Evolutionary conservation across 2,329 filamentous ascomycete genomes (phyloP), one percentile per base, ranked within the genome.

Genomic region (Clonostachys sp.): DNA sequence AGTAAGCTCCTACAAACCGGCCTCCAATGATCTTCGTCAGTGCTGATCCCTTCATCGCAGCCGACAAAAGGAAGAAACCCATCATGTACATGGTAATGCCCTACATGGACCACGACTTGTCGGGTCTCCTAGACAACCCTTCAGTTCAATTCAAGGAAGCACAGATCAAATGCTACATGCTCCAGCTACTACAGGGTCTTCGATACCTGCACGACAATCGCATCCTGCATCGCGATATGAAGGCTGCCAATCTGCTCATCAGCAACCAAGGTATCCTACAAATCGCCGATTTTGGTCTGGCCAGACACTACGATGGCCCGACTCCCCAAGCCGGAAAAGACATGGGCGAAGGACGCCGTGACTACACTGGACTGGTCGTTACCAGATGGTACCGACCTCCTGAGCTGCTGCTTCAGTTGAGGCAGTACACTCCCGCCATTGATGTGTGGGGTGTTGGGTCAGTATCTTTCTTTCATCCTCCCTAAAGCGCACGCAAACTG

Each of bases 41-140:
- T n/a, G 42, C 5, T 16, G 13, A 44, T n/a, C 12, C 30, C 14
- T 3, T 18, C n/a, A 2, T 17, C 42, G 17, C 58, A 85, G 83
- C 81, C 57, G 87, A 92, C 63, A 89, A 89, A 66, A 81, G 86
- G 56, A 91, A 89, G 66, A 83, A 86, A 50, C 85, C 86, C 5
- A 91, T 91, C 57, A 91, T 99, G 76, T 97, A 97, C 70, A 99
- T 99, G 94, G 92, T 95, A 45, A 96, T 86, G 41, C 94, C 92
- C 7, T 99, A 99, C 67, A 96, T 97, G 91, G 91, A 97, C 58
- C 94, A 99, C 69, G 94, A 99, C 68, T 79, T 99, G n/a, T 95
- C 92, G 9, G 94, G 94, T 41, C 81, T 99, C 33, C 83, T 99
- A 58, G 94, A 97, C 65, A 99, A 99, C 59, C 92, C 92, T 10